phyloP scores from a whole-genome alignment of 371 early-diverging fungal genomes.

The Apophysomyces sp. region DNA sequence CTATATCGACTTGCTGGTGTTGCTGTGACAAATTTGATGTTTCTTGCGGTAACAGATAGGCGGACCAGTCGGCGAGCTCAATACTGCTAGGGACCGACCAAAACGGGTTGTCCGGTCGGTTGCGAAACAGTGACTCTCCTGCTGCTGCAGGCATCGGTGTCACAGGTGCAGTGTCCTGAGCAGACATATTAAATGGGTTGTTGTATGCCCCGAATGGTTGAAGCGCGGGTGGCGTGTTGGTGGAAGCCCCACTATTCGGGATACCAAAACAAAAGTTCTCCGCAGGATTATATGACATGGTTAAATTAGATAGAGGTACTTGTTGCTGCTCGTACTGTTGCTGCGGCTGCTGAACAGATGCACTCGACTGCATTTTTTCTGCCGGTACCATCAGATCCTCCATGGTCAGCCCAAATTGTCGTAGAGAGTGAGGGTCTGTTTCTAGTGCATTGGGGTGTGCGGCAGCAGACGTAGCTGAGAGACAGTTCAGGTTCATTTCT shows the following conservation, averaged over 20 bases:
- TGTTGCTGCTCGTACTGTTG: slow-evolving; percentile 8
- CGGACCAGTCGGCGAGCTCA: slow-evolving; percentile 46
- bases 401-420: slow-evolving; percentile 35
- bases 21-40: no score
- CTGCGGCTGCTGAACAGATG: background rate
- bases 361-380: slow-evolving; percentile 5
- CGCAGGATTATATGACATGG: background rate
- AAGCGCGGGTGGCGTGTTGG: background rate
- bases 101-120: slow-evolving; percentile 48
- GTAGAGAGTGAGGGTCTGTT: slow-evolving; percentile 27
- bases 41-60: slow-evolving; percentile 30
- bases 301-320: background rate
- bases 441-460: slow-evolving; percentile 3
- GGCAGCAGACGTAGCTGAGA: background rate
- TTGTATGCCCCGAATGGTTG: background rate
- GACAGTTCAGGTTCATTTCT: no score
- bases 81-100: slow-evolving; percentile 50
- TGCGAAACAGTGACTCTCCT: slow-evolving; percentile 30
- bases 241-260: slow-evolving; percentile 7
- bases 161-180: background rate
- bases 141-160: background rate
- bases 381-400: slow-evolving; percentile 19
- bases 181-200: background rate
- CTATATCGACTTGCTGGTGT: background rate
- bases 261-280: slow-evolving; percentile 13